phyloP scores from a whole-genome alignment of 495 filamentous ascomycete genomes.

The Aspergillus sparsus region DNA sequence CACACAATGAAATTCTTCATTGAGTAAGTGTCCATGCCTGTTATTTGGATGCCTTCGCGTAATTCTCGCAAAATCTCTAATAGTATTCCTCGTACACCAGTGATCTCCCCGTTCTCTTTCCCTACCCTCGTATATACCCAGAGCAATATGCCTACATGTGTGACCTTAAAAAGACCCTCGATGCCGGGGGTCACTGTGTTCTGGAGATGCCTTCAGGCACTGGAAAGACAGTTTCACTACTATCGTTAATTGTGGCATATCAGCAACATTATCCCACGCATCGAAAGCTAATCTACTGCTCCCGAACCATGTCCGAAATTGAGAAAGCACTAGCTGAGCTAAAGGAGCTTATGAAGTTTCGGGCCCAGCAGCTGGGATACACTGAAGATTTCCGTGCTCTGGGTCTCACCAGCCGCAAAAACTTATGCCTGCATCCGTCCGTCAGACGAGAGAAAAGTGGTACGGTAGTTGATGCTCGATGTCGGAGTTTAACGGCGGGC shows the following conservation, averaged over 20 bases:
- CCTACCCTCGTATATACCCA: conserved; percentile 96
- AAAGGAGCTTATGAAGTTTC: conserved; percentile 91
- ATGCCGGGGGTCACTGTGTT: conserved; percentile 94
- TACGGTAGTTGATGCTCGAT: conserved; percentile 87
- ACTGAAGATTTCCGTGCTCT: conserved; percentile 92
- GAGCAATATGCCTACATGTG: conserved; percentile 99
- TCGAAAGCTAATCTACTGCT: conserved; percentile 97
- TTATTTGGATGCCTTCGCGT: conserved; percentile 1
- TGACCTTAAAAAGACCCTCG: conserved; percentile 94
- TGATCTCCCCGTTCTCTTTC: conserved; percentile 92
- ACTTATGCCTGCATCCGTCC: conserved; percentile 91
- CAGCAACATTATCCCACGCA: conserved; percentile 89
- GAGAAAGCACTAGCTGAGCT: conserved; percentile 95
- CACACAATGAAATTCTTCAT: conserved; percentile 94
- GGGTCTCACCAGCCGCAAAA: conserved; percentile 94
- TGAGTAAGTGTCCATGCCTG: conserved; percentile 57
- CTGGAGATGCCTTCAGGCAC: conserved; percentile 99
- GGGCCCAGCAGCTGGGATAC: conserved; percentile 77
- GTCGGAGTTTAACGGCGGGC: conserved; percentile 90
- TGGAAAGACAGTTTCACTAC: conserved; percentile 92
- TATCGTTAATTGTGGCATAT: conserved; percentile 95
- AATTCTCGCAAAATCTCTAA: conserved; percentile 9
- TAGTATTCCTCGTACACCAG: conserved; percentile 41
- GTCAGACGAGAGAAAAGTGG: conserved; percentile 97
- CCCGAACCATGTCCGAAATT: conserved; percentile 64